These are phyloP conservation scores for Pseudogymnoascus sp. DNA, from an alignment of 2,329 filamentous ascomycete species.

Conservation along the genomic window DNA sequence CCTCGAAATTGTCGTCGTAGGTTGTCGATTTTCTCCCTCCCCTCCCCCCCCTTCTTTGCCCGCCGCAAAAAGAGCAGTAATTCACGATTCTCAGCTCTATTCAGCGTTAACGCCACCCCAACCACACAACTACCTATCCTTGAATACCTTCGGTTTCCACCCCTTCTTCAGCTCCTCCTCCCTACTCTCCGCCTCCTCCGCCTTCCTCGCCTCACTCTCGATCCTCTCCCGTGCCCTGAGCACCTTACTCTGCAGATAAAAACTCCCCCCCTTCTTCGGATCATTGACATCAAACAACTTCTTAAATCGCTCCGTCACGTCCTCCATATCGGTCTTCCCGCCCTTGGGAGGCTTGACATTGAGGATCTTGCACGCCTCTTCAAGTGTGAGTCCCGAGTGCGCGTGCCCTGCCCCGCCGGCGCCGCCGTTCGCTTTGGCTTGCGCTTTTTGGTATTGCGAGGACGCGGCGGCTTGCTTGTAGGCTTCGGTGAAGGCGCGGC, in stretches of 20 bases:
- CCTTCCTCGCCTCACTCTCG: constrained; percentile 74
- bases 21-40: neutral
- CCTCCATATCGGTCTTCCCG: constrained; percentile 70
- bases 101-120: constrained; percentile 9
- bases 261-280: constrained; percentile 90
- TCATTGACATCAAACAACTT: constrained; percentile 91
- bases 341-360: constrained; percentile 85
- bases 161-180: constrained; percentile 78
- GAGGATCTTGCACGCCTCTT: constrained; percentile 95
- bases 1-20: neutral
- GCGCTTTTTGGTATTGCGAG: constrained; percentile 71
- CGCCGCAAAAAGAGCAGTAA: neutral
- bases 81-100: constrained; percentile 5
- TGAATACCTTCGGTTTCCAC: constrained; percentile 93
- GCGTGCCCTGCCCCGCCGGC: constrained; percentile 39
- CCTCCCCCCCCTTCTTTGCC: neutral
- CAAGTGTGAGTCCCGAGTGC: constrained; percentile 73
- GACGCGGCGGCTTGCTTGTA: constrained; percentile 92
- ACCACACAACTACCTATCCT: constrained; percentile 55
- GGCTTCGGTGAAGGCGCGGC: constrained; percentile 86
- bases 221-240: constrained; percentile 85
- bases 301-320: constrained; percentile 84
- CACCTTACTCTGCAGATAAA: constrained; percentile 97
- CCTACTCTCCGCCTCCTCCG: constrained; percentile 61
- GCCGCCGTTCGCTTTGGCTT: constrained; percentile 52